Conservation (phyloP, 2,329 filamentous ascomycete genomes). For the Fusarium sp. region DNA sequence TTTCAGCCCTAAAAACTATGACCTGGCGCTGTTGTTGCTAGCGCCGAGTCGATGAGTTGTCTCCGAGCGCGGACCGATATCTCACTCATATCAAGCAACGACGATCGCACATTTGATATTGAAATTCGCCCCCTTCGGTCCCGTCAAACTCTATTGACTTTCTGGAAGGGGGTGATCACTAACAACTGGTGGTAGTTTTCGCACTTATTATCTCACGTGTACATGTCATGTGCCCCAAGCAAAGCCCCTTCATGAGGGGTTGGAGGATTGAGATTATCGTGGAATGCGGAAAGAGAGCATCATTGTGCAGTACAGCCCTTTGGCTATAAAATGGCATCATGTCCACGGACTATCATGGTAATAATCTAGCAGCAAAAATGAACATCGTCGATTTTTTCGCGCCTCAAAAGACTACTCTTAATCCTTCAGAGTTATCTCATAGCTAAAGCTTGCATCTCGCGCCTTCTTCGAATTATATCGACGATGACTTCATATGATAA, state of each 20-base stretch:
- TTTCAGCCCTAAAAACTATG: not conserved
- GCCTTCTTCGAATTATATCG: accelerated
- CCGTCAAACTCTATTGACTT: not conserved
- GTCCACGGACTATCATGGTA: accelerated
- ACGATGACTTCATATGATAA: not conserved
- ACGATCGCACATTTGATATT: not conserved
- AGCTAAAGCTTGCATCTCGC: not conserved
- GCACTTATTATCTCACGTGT: not conserved
- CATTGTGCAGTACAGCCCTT: not conserved
- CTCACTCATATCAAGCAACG: not conserved
- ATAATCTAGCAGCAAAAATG: not conserved
- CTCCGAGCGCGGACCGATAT: not conserved
- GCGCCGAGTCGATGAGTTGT: not conserved
- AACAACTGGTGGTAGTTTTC: not conserved
- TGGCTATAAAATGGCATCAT: not conserved
- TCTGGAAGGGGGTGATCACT: not conserved
- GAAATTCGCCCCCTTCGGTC: not conserved
- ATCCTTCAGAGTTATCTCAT: not conserved
- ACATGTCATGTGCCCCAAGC: not conserved
- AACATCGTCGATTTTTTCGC: not conserved
- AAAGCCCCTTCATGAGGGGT: not conserved
- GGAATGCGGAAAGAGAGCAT: not conserved
- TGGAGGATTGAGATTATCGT: not conserved
- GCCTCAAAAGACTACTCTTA: too few relatives aligned
- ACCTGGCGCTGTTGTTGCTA: not conserved